Conservation (phyloP, 2,329 filamentous ascomycete species). For the Thielaviopsis populi region DNA sequence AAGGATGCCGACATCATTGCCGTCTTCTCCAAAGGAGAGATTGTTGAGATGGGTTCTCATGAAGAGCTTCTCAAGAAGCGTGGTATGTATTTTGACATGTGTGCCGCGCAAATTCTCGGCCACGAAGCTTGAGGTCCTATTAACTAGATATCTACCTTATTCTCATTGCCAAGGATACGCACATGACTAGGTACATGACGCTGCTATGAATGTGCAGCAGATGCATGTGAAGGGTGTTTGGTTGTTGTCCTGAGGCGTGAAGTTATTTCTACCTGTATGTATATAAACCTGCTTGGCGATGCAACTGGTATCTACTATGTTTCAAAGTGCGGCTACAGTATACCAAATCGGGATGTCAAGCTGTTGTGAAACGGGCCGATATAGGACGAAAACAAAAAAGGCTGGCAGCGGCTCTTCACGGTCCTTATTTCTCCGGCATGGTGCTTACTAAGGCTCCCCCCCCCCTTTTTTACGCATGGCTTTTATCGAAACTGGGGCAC, state of each 20-base stretch:
- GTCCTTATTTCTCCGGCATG: conserved; percentile 15
- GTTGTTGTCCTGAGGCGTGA: too few species aligned
- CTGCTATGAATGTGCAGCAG: too few species aligned
- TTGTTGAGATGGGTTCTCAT: conserved; percentile 48
- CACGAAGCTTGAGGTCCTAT: conserved; percentile 19
- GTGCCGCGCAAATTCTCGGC: conserved; percentile 30
- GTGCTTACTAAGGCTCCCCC: conserved; percentile 9
- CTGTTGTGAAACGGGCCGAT: conserved; percentile 6
- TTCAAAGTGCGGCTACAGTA: not conserved
- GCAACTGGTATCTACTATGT: not conserved
- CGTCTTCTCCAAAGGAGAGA: conserved; percentile 41
- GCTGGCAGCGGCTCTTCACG: conserved; percentile 15
- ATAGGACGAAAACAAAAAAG: conserved; percentile 16
- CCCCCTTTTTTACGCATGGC: not conserved
- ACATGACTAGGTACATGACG: too few species aligned
- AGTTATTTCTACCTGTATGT: too few species aligned
- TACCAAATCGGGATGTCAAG: not conserved
- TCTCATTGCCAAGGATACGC: too few species aligned
- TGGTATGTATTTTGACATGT: conserved; percentile 40
- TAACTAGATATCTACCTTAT: not conserved
- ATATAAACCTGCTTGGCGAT: too few species aligned
- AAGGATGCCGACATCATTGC: conserved; percentile 49
- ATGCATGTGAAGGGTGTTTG: too few species aligned
- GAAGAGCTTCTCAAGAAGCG: conserved; percentile 36
- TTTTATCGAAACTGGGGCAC: not conserved